Evolutionary conservation across 257 asterid species (phyloP), one percentile per base, ranked within the genome.

Genomic region (Solanum arcanum): DNA sequence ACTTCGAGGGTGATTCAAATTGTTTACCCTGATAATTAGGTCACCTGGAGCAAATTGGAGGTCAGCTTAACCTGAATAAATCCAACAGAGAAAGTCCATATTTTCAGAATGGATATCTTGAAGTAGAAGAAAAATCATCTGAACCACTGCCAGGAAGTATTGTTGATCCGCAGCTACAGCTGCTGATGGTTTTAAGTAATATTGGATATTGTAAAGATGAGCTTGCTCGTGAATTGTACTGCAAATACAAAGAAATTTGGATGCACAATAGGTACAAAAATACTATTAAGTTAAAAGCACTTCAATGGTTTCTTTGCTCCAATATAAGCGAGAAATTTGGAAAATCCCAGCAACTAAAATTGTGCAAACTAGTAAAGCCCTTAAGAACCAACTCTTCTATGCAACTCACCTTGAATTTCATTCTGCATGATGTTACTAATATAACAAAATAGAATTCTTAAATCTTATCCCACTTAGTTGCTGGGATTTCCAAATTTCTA

Each of bases 161-260:
- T 83, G 86, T 80, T 86, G 99, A 96, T 89, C 95, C 96, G 15
- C 98, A 95, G 91, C 96, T 93, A 88, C 94, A 93, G 94, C 91
- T 95, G 89, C 93, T 97, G 85, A 94, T 97, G 98, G 99, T 95
- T 90, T 93, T 95, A 89, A 97, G 99, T 89, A 97, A 97, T 91
- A 95, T 97, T 87, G 99, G 99, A 90, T 97, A 93, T 89, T 97
- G 99, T 93, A 95, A 94, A 91, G 99, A 97, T 72, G 99, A 95
- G 87, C 98, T 97, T 90, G 91, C 98, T 88, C 91, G 85, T 89
- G 99, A 95, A 41, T 89, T 95, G 88, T 92, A 92, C 88, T 90
- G 89, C 86, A 95, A 93, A 87, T 97, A 93, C 95, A 93, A 91
- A 88, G 84, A 88, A 86, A 92, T 95, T 86, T 97, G 99, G 99